Conservation (phyloP, 352 stramenopile species). For the Globisporangium megalacanthum region DNA sequence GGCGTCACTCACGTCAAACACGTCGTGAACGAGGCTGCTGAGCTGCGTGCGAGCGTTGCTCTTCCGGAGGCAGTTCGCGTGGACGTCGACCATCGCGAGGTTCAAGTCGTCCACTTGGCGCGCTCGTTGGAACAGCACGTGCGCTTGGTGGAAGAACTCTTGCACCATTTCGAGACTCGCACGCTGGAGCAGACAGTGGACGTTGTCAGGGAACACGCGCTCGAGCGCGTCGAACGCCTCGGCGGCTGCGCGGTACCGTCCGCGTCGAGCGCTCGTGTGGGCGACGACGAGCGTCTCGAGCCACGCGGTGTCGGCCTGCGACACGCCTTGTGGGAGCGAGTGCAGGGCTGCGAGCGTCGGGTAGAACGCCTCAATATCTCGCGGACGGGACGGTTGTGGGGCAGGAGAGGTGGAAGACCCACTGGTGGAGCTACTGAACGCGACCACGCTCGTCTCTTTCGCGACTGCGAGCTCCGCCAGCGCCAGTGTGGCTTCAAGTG, state of each 20-base stretch:
- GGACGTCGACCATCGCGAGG: slow-evolving; percentile 52
- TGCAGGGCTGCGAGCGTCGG: slow-evolving; percentile 11
- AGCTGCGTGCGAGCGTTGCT: slow-evolving; percentile 41
- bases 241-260: slow-evolving; percentile 33
- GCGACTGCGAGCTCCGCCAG: slow-evolving; percentile 47
- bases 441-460: slow-evolving; percentile 23
- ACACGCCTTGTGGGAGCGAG: slow-evolving; percentile 1
- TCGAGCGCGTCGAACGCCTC: slow-evolving; percentile 37
- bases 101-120: slow-evolving; percentile 64
- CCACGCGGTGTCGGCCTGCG: slow-evolving; percentile 36
- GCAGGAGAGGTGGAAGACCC: no score
- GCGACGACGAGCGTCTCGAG: slow-evolving; percentile 50
- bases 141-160: slow-evolving; percentile 50
- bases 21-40: slow-evolving; percentile 58
- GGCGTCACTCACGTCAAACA: slow-evolving; percentile 55
- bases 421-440: neutral
- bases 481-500: slow-evolving; percentile 69
- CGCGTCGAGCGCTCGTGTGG: slow-evolving; percentile 40
- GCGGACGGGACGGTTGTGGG: slow-evolving; percentile 9
- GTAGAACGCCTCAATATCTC: slow-evolving; percentile 56
- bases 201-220: slow-evolving; percentile 50
- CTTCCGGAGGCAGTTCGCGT: slow-evolving; percentile 59
- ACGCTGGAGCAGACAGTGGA: slow-evolving; percentile 52
- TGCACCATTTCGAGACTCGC: slow-evolving; percentile 59
- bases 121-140: slow-evolving; percentile 45